Evolutionary conservation across 805 yeast genomes (phyloP), one percentile per base, ranked within the genome.

Genomic region (Lachancea quebecensis): DNA sequence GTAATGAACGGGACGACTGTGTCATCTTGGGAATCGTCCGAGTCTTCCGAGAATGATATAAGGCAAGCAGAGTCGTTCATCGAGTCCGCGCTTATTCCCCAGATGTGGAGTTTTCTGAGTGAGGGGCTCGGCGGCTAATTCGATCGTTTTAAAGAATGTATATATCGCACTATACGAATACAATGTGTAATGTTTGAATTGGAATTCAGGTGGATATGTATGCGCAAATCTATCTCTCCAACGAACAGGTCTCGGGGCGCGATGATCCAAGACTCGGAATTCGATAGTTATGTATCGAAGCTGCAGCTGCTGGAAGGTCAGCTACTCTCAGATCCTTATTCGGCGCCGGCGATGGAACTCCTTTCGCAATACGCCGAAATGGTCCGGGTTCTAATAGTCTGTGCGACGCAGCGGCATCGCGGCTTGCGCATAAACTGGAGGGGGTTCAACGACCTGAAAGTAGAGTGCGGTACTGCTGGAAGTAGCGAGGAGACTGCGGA

Each of bases 371-470:
- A 44, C 29, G 31, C 25, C 7, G 28, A 18, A 12, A 12, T 44
- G 44, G 33, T 44, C 10, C 39, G 39, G 21, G 25, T 28, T 12
- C 31, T 39, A 43, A 34, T 33, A 12, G 43, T 44, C 10, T 38
- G 43, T 37, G 40, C 39, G 7, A 16, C 32, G 9, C 47, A 44
- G 21, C 32, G 28, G 29, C 39, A 44, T 27, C 42, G 46, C n/a
- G 42, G 42, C 8, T 32, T 38, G 12, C 38, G 42, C 38, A 29
- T 43, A 10, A 21, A 39, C 10, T 38, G 42, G 42, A 25, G 16
- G 9, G 18, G 16, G 14, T 32, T 28, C 7, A n/a, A 38, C 15
- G 42, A 27, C 10, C 10, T 44, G 11, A 33, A 35, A 12, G 30
- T 38, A 18, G 31, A 38, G 3, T 2, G 15, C 10, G 33, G 32